phyloP scores from a whole-genome alignment of 78 protist genomes.

The Chrysochromulina tobinii region DNA sequence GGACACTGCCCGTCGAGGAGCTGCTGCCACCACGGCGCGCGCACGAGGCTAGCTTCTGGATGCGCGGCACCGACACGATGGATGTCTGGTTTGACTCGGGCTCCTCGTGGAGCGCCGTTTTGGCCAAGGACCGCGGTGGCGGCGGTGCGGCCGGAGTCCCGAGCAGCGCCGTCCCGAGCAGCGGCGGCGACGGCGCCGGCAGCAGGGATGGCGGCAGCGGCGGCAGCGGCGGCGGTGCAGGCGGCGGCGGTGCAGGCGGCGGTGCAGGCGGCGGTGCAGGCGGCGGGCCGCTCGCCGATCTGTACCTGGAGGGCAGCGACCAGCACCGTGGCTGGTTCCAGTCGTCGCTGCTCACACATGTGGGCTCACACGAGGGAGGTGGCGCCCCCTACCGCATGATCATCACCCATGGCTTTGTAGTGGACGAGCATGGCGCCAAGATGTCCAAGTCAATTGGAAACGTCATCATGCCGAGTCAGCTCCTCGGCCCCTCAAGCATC shows the following conservation, averaged over 20 bases:
- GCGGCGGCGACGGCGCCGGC: no score
- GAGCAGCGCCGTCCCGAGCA: neutral
- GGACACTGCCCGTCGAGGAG: slow-evolving; percentile 37
- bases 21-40: slow-evolving; percentile 66
- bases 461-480: slow-evolving; percentile 63
- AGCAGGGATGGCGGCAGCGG: no score
- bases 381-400: neutral
- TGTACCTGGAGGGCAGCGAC: slow-evolving; percentile 40
- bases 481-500: slow-evolving; percentile 60
- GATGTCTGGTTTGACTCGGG: slow-evolving; percentile 97
- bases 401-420: slow-evolving; percentile 75
- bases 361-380: neutral
- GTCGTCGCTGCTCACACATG: slow-evolving; percentile 72
- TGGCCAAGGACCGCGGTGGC: neutral
- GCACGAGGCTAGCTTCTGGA: neutral
- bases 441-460: slow-evolving; percentile 91
- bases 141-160: neutral
- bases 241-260: no score
- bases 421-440: slow-evolving; percentile 72
- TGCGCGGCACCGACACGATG: slow-evolving; percentile 83
- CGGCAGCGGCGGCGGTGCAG: no score
- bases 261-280: neutral
- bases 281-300: neutral
- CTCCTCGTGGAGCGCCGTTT: slow-evolving; percentile 69
- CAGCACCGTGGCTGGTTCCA: slow-evolving; percentile 98